phyloP scores from a whole-genome alignment of 1,139 yeast species.

The Blastobotrys ciferrii region DNA sequence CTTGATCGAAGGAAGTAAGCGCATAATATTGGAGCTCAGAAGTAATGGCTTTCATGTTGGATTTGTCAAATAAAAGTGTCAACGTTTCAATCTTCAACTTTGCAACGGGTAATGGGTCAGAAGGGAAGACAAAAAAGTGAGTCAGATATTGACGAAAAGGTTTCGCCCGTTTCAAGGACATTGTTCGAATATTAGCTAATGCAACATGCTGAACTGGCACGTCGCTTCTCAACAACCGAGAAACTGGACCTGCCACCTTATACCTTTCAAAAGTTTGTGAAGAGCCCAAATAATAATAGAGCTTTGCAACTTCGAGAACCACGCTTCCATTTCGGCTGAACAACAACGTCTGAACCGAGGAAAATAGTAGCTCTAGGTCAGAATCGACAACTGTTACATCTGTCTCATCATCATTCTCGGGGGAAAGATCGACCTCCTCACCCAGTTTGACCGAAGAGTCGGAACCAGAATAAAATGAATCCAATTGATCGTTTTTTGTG shows the following conservation, averaged over 20 bases:
- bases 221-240: slow-evolving; percentile 43
- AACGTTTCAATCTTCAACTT: slow-evolving; percentile 62
- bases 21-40: slow-evolving; percentile 69
- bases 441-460: slow-evolving; percentile 22
- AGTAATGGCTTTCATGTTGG: slow-evolving; percentile 53
- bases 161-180: slow-evolving; percentile 43
- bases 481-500: slow-evolving; percentile 23
- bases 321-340: slow-evolving; percentile 59
- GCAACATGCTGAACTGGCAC: slow-evolving; percentile 36
- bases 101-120: slow-evolving; percentile 50
- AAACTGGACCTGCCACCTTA: slow-evolving; percentile 50
- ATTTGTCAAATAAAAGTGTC: slow-evolving; percentile 53
- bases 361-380: slow-evolving; percentile 56
- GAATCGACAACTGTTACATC: slow-evolving; percentile 42
- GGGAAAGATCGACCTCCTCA: slow-evolving; percentile 15
- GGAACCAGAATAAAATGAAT: slow-evolving; percentile 11
- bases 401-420: slow-evolving; percentile 21
- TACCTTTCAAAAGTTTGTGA: slow-evolving; percentile 48
- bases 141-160: slow-evolving; percentile 49
- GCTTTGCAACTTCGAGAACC: slow-evolving; percentile 57
- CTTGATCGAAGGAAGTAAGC: slow-evolving; percentile 39
- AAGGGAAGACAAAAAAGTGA: slow-evolving; percentile 54
- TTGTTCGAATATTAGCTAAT: slow-evolving; percentile 33
- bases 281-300: slow-evolving; percentile 55
- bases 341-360: slow-evolving; percentile 45